Percentiles rank a stretch among this genome's conserved stretches.
These are phyloP conservation scores for Wickerhamiella spandovensis DNA, from an alignment of 805 yeast species.

Conservation along the genomic window DNA sequence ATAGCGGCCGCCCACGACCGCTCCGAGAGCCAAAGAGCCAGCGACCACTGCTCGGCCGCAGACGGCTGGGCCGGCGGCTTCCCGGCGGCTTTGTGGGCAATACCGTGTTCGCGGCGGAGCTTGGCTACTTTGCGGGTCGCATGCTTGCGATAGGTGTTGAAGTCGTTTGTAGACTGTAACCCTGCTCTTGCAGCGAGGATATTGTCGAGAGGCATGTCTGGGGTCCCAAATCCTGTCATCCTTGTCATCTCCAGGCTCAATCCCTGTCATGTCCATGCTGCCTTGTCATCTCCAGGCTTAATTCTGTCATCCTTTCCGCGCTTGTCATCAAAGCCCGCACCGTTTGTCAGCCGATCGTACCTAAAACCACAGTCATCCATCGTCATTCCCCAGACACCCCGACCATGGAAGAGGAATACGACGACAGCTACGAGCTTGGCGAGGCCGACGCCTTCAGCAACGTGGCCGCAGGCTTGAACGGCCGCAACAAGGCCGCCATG, in stretches of 20 bases:
- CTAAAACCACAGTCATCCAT: too few relatives aligned
- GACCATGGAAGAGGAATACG: slow-evolving; percentile 6
- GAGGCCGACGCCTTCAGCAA: slow-evolving; percentile 60
- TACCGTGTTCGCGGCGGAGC: slow-evolving; percentile 48
- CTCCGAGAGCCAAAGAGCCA: slow-evolving; percentile 60
- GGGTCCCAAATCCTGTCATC: too few relatives aligned
- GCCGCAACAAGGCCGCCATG: slow-evolving; percentile 74
- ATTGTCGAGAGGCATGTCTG: not conserved
- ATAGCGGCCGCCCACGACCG: slow-evolving; percentile 59
- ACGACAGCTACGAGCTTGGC: slow-evolving; percentile 10
- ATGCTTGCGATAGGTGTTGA: slow-evolving; percentile 49
- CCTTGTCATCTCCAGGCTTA: too few relatives aligned
- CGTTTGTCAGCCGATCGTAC: too few relatives aligned
- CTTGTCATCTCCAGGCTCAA: too few relatives aligned
- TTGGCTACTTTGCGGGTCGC: slow-evolving; percentile 46
- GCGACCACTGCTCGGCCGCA: slow-evolving; percentile 33
- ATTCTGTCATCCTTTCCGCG: too few relatives aligned
- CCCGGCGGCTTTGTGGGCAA: slow-evolving; percentile 34
- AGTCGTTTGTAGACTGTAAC: slow-evolving; percentile 56
- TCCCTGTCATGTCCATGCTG: too few relatives aligned
- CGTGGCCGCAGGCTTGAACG: slow-evolving; percentile 84
- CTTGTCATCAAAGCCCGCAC: too few relatives aligned
- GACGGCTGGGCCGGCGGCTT: slow-evolving; percentile 40
- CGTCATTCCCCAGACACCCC: not conserved
- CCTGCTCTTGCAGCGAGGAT: slow-evolving; percentile 15